Evolutionary conservation across 108 stramenopile species (phyloP), one percentile per base, ranked within the genome.

Genomic region (Aurantiochytrium sp.): DNA sequence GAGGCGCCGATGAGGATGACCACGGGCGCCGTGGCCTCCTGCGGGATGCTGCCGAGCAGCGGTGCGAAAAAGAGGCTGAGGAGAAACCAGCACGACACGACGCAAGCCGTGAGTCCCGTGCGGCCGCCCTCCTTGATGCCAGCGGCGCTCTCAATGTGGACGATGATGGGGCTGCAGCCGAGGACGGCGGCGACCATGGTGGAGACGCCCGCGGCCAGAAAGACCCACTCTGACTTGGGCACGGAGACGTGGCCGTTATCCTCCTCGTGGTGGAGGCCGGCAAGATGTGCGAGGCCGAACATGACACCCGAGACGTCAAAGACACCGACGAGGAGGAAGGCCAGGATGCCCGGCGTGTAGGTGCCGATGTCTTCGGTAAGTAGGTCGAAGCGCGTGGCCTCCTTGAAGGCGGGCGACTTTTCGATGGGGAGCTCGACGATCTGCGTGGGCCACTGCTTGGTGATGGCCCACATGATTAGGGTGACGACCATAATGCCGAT

Each of bases 11-110:
- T 94, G 69, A 95, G 88, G 45, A 97, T 93, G 54, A 95, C 69
- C 24, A 94, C 93, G 21, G 94, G 94, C n/a, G 95, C 95, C 32
- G 93, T 96, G 48, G 96, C 96, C 93, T 94, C 93, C 10, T 93
- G 87, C 27, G 96, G 96, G 55, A 97, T 94, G 52, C 90, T 89
- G 55, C 95, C 94, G 69, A 97, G 89, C 55, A 96, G 91, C 4
- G 96, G 96, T 17, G 95, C 95, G 90, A 97, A 91, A 68, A 93
- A 93, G 4, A 94, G 53, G 30, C 89, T 86, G 3, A 88, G 19
- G 3, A 90, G 52, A 85, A 94, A 94, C 69, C 91, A 90, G 24
- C 91, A 31, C 6, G 92, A 93, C 4, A 93, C 89, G 4, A 93
- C 45, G 87, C 93, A 86, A 0, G 93, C 91, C n/a, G 93, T 91